Percentiles rank a stretch among this genome's conserved stretches.
These are phyloP conservation scores for Smittium mucronatum DNA, from an alignment of 371 early-diverging fungal genomes.

Conservation along the genomic window DNA sequence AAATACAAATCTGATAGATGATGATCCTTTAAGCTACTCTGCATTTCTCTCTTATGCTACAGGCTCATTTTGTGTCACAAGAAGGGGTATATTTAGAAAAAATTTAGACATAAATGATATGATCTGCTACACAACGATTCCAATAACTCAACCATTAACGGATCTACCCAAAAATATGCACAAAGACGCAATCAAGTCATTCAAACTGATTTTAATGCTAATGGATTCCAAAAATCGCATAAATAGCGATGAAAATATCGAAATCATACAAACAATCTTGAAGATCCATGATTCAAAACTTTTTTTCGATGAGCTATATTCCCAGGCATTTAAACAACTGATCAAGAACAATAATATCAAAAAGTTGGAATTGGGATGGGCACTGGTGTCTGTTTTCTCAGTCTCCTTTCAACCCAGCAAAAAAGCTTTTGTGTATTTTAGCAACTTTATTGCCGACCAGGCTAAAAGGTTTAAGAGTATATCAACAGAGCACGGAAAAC, in stretches of 20 bases:
- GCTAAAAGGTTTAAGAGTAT: conserved; percentile 36
- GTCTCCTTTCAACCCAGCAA: conserved; percentile 85
- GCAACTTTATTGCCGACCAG: conserved; percentile 58
- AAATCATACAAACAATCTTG: conserved; percentile 60
- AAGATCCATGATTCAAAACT: conserved; percentile 27
- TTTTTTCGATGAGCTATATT: conserved; percentile 86
- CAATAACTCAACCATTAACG: conserved; percentile 66
- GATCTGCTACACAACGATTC: conserved; percentile 47
- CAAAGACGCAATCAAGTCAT: conserved; percentile 75
- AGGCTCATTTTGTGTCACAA: conserved; percentile 73
- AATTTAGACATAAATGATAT: conserved; percentile 78
- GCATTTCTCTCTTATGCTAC: not conserved
- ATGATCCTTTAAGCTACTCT: conserved; percentile 1
- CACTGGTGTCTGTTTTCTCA: conserved; percentile 61
- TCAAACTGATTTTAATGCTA: conserved; percentile 64
- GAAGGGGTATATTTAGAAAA: conserved; percentile 69
- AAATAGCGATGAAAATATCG: conserved; percentile 24
- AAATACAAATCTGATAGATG: not conserved
- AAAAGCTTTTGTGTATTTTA: conserved; percentile 70
- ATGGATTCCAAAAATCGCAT: conserved; percentile 59
- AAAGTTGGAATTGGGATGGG: conserved; percentile 73
- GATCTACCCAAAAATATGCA: conserved; percentile 57
- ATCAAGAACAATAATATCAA: conserved; percentile 65
- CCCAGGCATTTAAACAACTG: conserved; percentile 84
- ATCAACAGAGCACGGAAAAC: conserved; percentile 15